Base-by-base conservation (phyloP, 805 yeast genomes). In the Yamadazyma ubonensis region DNA sequence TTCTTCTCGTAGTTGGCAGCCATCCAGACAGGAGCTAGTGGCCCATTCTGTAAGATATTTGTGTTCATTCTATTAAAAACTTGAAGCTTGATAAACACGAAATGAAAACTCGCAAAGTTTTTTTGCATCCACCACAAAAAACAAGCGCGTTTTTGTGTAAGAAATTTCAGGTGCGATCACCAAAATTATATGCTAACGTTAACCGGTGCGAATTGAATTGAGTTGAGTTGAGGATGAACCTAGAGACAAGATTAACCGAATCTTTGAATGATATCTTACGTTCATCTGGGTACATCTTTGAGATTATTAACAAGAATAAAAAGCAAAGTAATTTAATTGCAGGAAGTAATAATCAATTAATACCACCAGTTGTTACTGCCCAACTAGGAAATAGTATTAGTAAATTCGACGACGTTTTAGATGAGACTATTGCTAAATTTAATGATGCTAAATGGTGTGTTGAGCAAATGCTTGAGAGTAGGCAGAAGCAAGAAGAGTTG, bases 1-100 rank as follows among this genome's bases (percentile, higher is more conserved):
- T 81, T 83, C 52, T 79, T 78, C 51, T 89, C 95, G 62, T 89
- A 74, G 56, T 86, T 89, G 15, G 96, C 91, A 7, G 96, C 96
- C 33, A 89, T 70, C 96, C 96, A 89, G 6, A 88, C 89, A 48
- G 83, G 86, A 2, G 95, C 95, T 44, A 89, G 67, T 1, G 96
- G 96, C 2, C 96, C 95, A 55, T 81, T 32, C 15, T 40, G 38
- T 11, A 40, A 29, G 14, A 15, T 28, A 10, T 10, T 22, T 20
- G 36, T 26, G 16, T 33, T 81, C 44, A 78, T 81, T 4, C 27
- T 21, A 22, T 6, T 32, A 23, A 23, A 10, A 23, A 23, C 26
- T 12, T 23, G 26, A 23, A 23, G 9, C 9, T 21, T 23, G 26
- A 23, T 23, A 23, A 23, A 30, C 23, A 30, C 33, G 33, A 30